Evolutionary conservation across 2,329 filamentous ascomycete genomes (phyloP), one percentile per base, ranked within the genome.

Genomic region (Hawksworthiomyces lignivorus): DNA sequence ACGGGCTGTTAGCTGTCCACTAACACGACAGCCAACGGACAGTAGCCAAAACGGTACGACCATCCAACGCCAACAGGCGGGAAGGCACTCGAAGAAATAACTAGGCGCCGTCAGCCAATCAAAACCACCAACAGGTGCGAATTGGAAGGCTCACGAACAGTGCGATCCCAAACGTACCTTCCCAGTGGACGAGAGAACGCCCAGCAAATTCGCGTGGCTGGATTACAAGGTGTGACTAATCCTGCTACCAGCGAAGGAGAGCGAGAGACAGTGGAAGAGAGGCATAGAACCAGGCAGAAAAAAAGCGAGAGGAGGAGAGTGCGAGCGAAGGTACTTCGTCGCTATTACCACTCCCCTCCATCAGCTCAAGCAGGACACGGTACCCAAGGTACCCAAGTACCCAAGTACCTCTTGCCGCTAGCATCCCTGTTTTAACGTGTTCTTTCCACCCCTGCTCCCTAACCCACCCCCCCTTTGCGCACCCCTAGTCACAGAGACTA

Each of bases 321-420:
- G n/a, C n/a, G n/a, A n/a, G n/a, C n/a, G 45, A 41, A 46, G 33
- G 32, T 51, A 49, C 41, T 36, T 48, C 14, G 22, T 8, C 21
- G 26, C 29, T 54, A 54, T 35, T 19, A 35, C 29, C 52, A 54
- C 52, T 11, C 52, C 48, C 50, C 46, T 44, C 44, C 46, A 37
- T 36, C 35, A 44, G 17, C 36, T n/a, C 28, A 21, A 26, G 29
- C 31, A 41, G 15, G 17, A 29, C 39, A 30, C 38, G 18, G 24
- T 19, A 29, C 35, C 36, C 41, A 35, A 40, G 32, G 42, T 42
- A 36, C 33, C 34, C 33, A 36, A 39, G 39, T 41, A 41, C 42
- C 18, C 11, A 34, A 21, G 30, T 43, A 40, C 46, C 32, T 26
- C 22, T 27, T 35, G 8, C 41, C 39, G 36, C 47, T 46, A 38